Base-by-base conservation (phyloP, 345 rosid species). In the Raphanus sativus region DNA sequence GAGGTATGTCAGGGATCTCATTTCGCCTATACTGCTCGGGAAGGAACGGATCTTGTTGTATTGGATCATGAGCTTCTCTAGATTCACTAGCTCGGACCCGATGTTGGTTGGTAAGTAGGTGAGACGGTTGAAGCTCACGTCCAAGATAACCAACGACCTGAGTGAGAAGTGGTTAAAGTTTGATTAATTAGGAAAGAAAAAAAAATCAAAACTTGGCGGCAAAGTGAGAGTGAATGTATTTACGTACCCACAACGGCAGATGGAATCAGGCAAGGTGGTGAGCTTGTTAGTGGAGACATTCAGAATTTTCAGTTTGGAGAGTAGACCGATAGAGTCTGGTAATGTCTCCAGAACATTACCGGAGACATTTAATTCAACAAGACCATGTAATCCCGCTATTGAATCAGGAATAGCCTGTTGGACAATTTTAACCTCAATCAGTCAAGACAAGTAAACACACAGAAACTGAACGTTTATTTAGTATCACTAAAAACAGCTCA, bases 301-400 rank as follows among this genome's bases (percentile, higher is more conserved):
- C 29, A 96, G 81, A 62, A 78, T 71, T 77, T 91, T 91, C 86
- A 93, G 80, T 17, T 90, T 89, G 2, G 77, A 76, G 30, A 96
- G 84, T 81, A 91, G 80, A 24, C 99, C 99, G 63, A 96, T 82
- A 0, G 99, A 96, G 81, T 93, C 97, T 0, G 99, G 99, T 56
- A 96, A 82, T 4, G 87, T 80, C 78, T 81, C 88, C 80, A 96
- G 75, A 60, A 89, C 86, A 83, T 96, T 96, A 28, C 94, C 87
- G 71, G 92, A 83, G 63, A 87, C 82, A 70, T 87, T 81, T 32
- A 96, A 86, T 80, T 89, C 94, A 83, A 87, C 90, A 59, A 96
- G 93, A 75, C 74, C 86, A 70, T 81, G 82, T 66, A 93, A 73
- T 68, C 96, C 99, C 64, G 94, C 90, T 45, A 96, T 87, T 15